Conservation (phyloP, 2,329 filamentous ascomycete species). For the Penicillium sp. region DNA sequence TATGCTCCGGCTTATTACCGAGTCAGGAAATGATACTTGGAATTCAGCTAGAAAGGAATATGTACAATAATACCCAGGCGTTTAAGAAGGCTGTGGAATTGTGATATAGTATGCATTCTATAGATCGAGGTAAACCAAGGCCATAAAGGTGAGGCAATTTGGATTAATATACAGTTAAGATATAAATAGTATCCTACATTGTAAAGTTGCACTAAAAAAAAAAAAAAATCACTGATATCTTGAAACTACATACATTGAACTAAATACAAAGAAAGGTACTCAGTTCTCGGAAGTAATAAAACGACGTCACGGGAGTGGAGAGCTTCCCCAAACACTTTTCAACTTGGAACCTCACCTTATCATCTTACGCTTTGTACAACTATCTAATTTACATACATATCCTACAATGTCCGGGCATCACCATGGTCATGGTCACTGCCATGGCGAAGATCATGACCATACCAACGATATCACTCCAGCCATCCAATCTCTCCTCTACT, state of each 20-base stretch:
- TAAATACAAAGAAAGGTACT: background rate
- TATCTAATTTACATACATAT: background rate
- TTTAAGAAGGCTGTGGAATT: background rate
- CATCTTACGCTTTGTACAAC: background rate
- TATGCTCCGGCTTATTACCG: slow-evolving; percentile 83
- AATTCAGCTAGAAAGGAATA: background rate
- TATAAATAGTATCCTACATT: background rate
- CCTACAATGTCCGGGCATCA: slow-evolving; percentile 36
- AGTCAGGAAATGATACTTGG: slow-evolving; percentile 40
- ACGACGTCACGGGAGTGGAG: slow-evolving; percentile 23
- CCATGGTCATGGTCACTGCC: slow-evolving; percentile 44
- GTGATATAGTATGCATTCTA: background rate
- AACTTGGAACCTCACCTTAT: background rate
- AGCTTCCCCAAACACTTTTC: slow-evolving; percentile 13
- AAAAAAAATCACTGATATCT: too few relatives aligned
- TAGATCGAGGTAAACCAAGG: background rate
- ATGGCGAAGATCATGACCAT: slow-evolving; percentile 70
- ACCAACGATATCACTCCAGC: slow-evolving; percentile 89
- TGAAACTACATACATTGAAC: too few relatives aligned
- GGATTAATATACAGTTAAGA: too few relatives aligned
- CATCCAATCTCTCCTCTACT: slow-evolving; percentile 84
- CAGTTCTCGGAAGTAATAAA: background rate
- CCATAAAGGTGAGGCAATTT: background rate
- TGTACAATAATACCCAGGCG: slow-evolving; percentile 16
- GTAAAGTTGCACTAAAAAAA: too few relatives aligned